These are phyloP conservation scores for Polytolypa hystricis DNA, from an alignment of 2,329 filamentous ascomycete genomes.

Conservation along the genomic window DNA sequence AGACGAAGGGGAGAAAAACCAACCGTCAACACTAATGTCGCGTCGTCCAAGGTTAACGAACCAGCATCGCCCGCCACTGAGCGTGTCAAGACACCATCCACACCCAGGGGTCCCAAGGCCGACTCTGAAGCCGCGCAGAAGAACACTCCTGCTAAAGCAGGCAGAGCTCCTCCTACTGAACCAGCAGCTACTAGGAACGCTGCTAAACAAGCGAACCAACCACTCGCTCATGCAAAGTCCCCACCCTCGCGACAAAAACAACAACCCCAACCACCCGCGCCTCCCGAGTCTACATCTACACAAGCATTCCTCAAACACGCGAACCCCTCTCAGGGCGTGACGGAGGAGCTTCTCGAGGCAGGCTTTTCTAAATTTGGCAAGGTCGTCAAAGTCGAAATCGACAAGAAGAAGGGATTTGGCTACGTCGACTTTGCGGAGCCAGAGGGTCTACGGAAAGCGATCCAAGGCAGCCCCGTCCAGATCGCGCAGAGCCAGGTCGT, in stretches of 20 bases:
- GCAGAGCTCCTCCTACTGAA: constrained; percentile 8
- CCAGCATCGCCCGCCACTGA: constrained; percentile 5
- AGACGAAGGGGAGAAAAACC: constrained; percentile 29
- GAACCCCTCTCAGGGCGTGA: constrained; percentile 85
- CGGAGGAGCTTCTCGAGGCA: constrained; percentile 64
- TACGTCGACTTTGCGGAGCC: constrained; percentile 79
- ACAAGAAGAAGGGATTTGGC: constrained; percentile 88
- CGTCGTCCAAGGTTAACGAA: constrained; percentile 13
- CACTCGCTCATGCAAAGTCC: neutral
- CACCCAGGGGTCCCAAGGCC: constrained; percentile 8
- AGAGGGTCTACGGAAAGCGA: constrained; percentile 62
- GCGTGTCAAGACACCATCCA: constrained; percentile 4
- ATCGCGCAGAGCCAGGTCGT: constrained; percentile 80
- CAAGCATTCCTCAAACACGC: constrained; percentile 67
- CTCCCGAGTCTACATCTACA: constrained; percentile 21
- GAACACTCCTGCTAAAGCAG: constrained; percentile 4
- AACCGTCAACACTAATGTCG: constrained; percentile 14
- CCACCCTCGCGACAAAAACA: constrained; percentile 7
- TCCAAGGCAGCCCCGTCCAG: constrained; percentile 67
- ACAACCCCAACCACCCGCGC: constrained; percentile 11
- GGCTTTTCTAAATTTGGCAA: constrained; percentile 63
- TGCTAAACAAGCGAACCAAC: constrained; percentile 4
- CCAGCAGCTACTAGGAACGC: constrained; percentile 9
- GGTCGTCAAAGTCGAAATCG: constrained; percentile 75
- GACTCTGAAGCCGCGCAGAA: constrained; percentile 7